Evolutionary conservation across 352 stramenopile species (phyloP).

Genomic region (Nothophytophthora sp.): DNA sequence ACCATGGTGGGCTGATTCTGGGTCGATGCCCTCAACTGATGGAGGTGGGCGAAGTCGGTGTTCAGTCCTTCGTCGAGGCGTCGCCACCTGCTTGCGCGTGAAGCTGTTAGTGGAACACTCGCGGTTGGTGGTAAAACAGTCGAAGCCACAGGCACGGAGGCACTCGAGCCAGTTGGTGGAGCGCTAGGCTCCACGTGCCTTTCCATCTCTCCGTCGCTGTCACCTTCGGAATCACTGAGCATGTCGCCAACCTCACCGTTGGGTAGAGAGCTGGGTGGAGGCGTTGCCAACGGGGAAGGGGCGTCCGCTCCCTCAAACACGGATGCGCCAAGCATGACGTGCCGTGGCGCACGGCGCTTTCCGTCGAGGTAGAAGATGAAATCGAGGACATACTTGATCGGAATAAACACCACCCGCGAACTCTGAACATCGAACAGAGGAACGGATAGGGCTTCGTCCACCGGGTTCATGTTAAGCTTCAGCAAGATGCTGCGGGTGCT

Average conservation of each 20-base stretch:
- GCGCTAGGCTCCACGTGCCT: too few relatives aligned
- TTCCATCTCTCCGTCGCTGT: neutral
- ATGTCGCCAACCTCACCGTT: too few relatives aligned
- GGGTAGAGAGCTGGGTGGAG: too few relatives aligned
- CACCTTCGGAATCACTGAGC: slow-evolving; percentile 6
- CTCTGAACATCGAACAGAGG: neutral
- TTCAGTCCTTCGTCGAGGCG: too few relatives aligned
- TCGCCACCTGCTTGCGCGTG: too few relatives aligned
- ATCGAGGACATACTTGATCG: slow-evolving; percentile 10
- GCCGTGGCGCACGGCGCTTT: neutral
- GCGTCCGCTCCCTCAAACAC: neutral
- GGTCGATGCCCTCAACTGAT: too few relatives aligned
- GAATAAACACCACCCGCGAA: neutral
- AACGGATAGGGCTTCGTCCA: slow-evolving; percentile 3
- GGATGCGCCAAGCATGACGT: neutral
- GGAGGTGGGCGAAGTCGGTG: too few relatives aligned
- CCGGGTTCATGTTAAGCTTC: neutral
- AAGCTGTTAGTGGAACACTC: too few relatives aligned
- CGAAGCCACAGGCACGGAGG: too few relatives aligned
- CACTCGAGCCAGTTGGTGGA: too few relatives aligned
- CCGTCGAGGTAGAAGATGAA: slow-evolving; percentile 1
- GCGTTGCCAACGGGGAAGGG: neutral
- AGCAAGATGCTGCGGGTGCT: neutral
- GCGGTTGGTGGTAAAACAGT: too few relatives aligned
- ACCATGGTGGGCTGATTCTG: too few relatives aligned